Evolutionary conservation across 805 yeast genomes (phyloP), one percentile per base, ranked within the genome.

Genomic region (Saccharomycopsis sp.): DNA sequence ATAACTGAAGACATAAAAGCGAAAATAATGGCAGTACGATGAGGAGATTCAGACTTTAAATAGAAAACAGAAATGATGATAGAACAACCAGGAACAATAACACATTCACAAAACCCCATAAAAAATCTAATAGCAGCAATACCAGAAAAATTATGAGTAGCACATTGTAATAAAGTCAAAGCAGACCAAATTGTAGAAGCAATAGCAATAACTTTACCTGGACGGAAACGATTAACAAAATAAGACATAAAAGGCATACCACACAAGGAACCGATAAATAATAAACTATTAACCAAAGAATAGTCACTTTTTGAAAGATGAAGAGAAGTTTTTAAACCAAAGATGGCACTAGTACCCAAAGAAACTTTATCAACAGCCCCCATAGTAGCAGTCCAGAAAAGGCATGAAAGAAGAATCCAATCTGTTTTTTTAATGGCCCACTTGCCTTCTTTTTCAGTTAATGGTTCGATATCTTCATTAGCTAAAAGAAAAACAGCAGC

Each of bases 201-300:
- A 2, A 35, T 43, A 10, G 50, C 36, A 19, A 56, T 47, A 6
- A 49, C 38, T 31, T 49, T 74, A 3, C 75, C 67, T 46, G 79
- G 63, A 2, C 78, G 80, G 39, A 74, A 69, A 40, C 62, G 63
- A 54, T 80, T 87, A 18, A 76, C 52, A 1, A 67, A 36, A 36
- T 59, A 52, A 6, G 64, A 55, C 2, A 69, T 65, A 3, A 76
- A 72, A 40, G 70, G 57, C 49, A 74, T 78, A 51, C 74, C 76
- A 9, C 60, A 62, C 38, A 80, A 55, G 52, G 78, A 80, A 2
- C 87, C 88, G 30, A 80, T 53, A 51, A 74, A 76, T 48, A 76
- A 76, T 9, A 73, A 66, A 1, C 79, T 64, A n/a, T 79, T 72
- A n/a, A 69, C 57, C 77, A 80, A 72, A 36, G 72, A 55, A 50